phyloP scores from a whole-genome alignment of 768 basidiomycete genomes.

The Mycena metata region DNA sequence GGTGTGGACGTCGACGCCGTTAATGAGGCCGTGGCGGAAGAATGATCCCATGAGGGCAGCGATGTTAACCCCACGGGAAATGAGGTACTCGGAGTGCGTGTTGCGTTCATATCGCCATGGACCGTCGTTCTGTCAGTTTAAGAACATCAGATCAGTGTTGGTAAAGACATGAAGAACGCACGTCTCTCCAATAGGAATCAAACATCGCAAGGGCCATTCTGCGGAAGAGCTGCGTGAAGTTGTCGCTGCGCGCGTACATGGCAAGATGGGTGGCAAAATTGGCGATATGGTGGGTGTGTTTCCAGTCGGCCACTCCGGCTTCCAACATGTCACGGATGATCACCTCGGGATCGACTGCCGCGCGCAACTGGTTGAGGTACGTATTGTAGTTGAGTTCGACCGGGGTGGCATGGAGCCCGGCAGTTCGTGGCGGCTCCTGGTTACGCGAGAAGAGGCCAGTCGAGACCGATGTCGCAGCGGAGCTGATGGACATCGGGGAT shows the following conservation, averaged over 20 bases:
- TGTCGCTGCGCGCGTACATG: neutral
- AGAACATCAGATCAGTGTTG: no score
- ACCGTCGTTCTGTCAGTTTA: neutral
- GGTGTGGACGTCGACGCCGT: slow-evolving; percentile 45
- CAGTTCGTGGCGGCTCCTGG: no score
- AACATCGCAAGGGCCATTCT: neutral
- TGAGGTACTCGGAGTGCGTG: slow-evolving; percentile 15
- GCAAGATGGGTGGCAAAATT: neutral
- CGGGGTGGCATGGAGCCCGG: neutral
- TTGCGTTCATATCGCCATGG: slow-evolving; percentile 7
- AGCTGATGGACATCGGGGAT: neutral
- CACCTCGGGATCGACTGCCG: neutral
- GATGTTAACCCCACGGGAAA: slow-evolving; percentile 43
- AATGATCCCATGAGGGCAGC: slow-evolving; percentile 50
- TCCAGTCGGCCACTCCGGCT: neutral
- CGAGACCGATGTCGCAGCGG: neutral
- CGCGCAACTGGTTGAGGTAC: slow-evolving; percentile 12
- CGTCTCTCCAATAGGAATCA: neutral
- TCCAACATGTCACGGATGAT: slow-evolving; percentile 2
- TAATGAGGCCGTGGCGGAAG: slow-evolving; percentile 43
- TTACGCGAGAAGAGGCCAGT: no score
- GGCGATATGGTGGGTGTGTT: neutral
- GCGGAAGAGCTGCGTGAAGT: neutral
- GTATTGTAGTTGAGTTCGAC: slow-evolving; percentile 7
- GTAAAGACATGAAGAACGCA: neutral